phyloP scores from a whole-genome alignment of 352 stramenopile species.

The Phytophthora europaea region DNA sequence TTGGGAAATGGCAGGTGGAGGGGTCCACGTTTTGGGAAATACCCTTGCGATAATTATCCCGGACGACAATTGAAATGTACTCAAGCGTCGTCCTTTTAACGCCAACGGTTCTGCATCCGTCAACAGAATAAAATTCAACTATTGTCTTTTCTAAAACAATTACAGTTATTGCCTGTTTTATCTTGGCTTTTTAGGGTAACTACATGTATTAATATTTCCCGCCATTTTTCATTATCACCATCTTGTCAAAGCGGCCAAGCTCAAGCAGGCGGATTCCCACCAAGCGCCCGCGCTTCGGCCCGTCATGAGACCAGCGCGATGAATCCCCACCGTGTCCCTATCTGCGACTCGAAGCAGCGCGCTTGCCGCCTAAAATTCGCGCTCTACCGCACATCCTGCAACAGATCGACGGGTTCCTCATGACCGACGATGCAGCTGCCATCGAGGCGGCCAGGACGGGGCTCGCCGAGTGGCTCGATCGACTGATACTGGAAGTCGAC shows the following conservation, averaged over 20 bases:
- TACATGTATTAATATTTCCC: too few relatives aligned
- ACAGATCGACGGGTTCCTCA: neutral
- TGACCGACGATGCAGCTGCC: neutral
- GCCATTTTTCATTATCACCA: neutral
- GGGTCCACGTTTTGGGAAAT: too few relatives aligned
- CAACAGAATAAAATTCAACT: too few relatives aligned
- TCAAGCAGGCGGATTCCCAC: neutral
- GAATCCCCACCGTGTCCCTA: neutral
- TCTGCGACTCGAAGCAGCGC: neutral
- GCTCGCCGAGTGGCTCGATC: neutral
- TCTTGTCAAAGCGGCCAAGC: neutral
- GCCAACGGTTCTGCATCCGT: too few relatives aligned
- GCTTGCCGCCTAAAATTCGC: neutral
- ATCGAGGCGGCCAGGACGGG: neutral
- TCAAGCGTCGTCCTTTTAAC: too few relatives aligned
- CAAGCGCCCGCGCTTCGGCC: neutral
- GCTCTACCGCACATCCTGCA: neutral
- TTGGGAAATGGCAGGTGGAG: too few relatives aligned
- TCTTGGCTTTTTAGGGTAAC: too few relatives aligned
- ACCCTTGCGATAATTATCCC: too few relatives aligned
- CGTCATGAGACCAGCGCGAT: neutral
- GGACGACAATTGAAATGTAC: too few relatives aligned
- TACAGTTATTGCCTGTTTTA: too few relatives aligned
- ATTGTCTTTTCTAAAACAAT: too few relatives aligned
- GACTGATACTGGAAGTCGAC: neutral